Conservation (phyloP, 257 asterid species). For the Nyctanthes arbortristis region DNA sequence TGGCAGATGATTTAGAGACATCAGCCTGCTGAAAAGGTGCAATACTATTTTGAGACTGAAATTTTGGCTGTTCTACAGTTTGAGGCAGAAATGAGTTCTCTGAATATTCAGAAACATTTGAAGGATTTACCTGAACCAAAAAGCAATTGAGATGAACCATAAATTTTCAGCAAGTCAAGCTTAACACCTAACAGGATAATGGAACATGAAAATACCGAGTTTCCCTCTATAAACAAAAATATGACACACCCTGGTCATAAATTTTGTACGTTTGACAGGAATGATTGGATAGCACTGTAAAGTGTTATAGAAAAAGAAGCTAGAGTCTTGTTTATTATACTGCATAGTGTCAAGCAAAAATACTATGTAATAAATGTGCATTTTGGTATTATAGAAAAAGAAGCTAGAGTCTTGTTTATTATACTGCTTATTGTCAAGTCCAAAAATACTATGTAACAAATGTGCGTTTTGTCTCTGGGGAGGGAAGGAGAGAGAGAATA, state of each 20-base stretch:
- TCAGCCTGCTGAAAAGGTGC: conserved; percentile 39
- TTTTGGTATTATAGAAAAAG: background rate
- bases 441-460: too few relatives aligned
- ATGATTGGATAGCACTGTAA: background rate
- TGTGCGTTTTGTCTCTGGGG: background rate
- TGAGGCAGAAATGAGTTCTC: conserved; percentile 29
- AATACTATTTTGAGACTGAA: conserved; percentile 22
- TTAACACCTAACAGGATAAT: background rate
- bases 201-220: background rate
- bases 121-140: conserved; percentile 29
- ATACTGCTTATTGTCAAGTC: background rate
- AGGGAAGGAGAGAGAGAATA: conserved; percentile 12
- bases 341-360: too few relatives aligned
- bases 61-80: conserved; percentile 30
- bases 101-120: conserved; percentile 44
- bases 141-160: conserved; percentile 1
- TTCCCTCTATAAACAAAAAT: background rate
- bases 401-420: background rate
- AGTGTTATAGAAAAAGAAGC: background rate
- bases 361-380: too few relatives aligned
- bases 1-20: conserved; percentile 38
- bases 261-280: background rate
- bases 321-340: background rate
- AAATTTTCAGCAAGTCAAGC: background rate
- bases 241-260: background rate